Conservation (phyloP, 352 stramenopile species). For the Thraustotheca clavata region DNA sequence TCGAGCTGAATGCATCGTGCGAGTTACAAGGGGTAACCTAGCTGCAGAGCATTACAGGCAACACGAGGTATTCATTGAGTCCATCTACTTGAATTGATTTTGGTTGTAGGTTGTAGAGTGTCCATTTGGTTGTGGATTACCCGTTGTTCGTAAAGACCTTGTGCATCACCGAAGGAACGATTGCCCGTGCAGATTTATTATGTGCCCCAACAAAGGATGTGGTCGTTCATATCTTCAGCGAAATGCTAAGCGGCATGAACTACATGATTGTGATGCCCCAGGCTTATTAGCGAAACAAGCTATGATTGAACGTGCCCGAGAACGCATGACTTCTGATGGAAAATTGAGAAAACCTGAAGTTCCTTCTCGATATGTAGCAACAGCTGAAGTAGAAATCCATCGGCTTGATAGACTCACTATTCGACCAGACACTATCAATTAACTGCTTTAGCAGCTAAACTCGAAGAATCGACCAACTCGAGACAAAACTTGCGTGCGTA, state of each 20-base stretch:
- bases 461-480: constrained; percentile 47
- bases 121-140: constrained; percentile 13
- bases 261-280: constrained; percentile 4
- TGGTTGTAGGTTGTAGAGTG: constrained; percentile 12
- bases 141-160: not conserved
- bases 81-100: not conserved
- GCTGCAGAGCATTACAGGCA: constrained; percentile 13
- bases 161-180: constrained; percentile 4
- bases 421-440: no score
- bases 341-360: no score
- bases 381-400: no score
- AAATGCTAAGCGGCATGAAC: not conserved
- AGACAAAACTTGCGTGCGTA: constrained; percentile 34
- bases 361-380: no score
- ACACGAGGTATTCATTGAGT: not conserved
- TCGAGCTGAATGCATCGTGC: not conserved
- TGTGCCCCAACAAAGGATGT: not conserved
- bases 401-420: no score
- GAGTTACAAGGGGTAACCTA: not conserved
- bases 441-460: constrained; percentile 32
- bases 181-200: constrained; percentile 1
- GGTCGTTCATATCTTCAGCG: constrained; percentile 9
- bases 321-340: no score
- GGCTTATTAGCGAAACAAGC: not conserved
- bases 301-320: not conserved